These are phyloP conservation scores for Fragilaria crotonensis DNA, from an alignment of 108 stramenopile species.

Conservation along the genomic window DNA sequence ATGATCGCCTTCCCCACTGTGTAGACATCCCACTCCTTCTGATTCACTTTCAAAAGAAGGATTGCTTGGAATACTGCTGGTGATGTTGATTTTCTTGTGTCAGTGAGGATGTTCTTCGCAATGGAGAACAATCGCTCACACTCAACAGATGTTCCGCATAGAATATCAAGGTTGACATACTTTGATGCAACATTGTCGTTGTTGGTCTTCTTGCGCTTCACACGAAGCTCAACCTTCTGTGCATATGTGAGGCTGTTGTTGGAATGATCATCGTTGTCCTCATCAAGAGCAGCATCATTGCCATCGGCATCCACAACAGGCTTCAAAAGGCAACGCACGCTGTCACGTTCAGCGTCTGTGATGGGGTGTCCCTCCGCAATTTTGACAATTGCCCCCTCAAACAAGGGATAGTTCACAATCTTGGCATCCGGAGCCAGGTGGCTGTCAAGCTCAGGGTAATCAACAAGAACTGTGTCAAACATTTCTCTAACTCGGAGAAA, in stretches of 20 bases:
- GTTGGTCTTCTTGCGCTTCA: background rate
- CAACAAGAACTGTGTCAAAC: background rate
- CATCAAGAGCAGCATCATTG: background rate
- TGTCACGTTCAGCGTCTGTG: background rate
- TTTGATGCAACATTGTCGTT: background rate
- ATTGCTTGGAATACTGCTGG: background rate
- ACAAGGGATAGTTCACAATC: background rate
- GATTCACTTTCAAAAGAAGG: background rate
- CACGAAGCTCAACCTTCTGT: background rate
- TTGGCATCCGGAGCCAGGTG: background rate
- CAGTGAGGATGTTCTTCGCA: background rate
- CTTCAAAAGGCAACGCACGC: background rate
- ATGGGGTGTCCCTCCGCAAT: background rate
- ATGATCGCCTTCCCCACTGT: background rate
- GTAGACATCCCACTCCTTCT: background rate
- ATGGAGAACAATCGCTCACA: background rate
- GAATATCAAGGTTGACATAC: background rate
- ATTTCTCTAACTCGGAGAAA: too few relatives aligned
- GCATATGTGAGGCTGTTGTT: background rate
- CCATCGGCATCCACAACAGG: background rate
- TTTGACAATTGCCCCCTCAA: background rate
- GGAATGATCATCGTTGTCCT: background rate
- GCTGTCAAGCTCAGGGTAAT: background rate
- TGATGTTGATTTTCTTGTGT: background rate
- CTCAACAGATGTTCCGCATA: background rate